Evolutionary conservation across 306 rosid genomes (phyloP).

Genomic region (Oxytropis ochrocephala): DNA sequence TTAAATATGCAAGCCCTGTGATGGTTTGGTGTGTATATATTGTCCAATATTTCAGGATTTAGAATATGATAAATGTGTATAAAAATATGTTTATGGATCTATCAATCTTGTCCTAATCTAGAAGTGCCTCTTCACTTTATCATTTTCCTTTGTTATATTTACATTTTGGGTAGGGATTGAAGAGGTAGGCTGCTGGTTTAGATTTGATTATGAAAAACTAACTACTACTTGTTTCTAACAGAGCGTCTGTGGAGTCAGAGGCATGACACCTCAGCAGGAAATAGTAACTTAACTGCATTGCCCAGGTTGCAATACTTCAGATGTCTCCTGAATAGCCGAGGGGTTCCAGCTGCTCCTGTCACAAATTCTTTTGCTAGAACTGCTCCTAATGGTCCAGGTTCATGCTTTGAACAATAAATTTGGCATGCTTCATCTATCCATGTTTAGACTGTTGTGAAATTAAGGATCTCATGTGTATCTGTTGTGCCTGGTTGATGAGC

Average conservation of each 20-base stretch:
- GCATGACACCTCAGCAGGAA: conserved; percentile 28
- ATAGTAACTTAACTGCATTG: conserved; percentile 32
- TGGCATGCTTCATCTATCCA: background rate
- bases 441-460: background rate
- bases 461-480: background rate
- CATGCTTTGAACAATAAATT: conserved; percentile 67
- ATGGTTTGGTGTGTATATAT: background rate
- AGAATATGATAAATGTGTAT: background rate
- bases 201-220: conserved; percentile 16
- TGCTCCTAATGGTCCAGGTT: conserved; percentile 70
- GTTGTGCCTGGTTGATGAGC: background rate
- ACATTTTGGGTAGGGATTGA: background rate
- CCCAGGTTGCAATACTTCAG: conserved; percentile 77
- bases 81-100: background rate
- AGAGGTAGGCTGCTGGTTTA: background rate
- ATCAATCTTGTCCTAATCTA: background rate
- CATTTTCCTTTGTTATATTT: conserved; percentile 7
- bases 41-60: background rate
- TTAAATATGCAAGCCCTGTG: background rate
- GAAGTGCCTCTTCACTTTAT: background rate
- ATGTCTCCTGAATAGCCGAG: conserved; percentile 74
- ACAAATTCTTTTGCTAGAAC: conserved; percentile 52
- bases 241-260: conserved; percentile 86
- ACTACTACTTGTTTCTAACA: conserved; percentile 15
- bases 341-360: conserved; percentile 86